A percentile compares a stretch with the other conserved stretches of the same genome.
Evolutionary conservation across 495 filamentous ascomycete species (phyloP).

Genomic region (Cryomyces minteri): DNA sequence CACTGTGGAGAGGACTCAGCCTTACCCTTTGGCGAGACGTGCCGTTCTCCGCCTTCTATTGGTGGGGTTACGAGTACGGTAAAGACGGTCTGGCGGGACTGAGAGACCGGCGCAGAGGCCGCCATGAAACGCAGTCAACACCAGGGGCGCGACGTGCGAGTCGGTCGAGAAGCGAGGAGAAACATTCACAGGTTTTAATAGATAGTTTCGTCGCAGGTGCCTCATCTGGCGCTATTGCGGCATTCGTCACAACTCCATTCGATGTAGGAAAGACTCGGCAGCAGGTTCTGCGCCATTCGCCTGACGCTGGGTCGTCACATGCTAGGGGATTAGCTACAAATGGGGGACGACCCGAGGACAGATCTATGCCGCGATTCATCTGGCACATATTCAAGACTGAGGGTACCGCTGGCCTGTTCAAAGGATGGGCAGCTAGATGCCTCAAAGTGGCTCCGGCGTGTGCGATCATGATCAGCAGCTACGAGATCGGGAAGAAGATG

Average conservation of each 20-base stretch:
- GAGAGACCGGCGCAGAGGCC: slow-evolving; percentile 31
- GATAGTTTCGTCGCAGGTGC: slow-evolving; percentile 84
- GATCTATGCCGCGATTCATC: slow-evolving; percentile 58
- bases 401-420: slow-evolving; percentile 65
- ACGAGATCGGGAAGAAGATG: slow-evolving; percentile 86
- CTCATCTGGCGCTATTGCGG: slow-evolving; percentile 61
- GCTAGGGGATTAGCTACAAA: slow-evolving; percentile 4
- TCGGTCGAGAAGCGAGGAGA: slow-evolving; percentile 31
- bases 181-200: slow-evolving; percentile 52
- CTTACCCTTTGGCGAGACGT: slow-evolving; percentile 94
- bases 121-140: slow-evolving; percentile 5
- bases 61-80: slow-evolving; percentile 87
- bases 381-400: slow-evolving; percentile 77
- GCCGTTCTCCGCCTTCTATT: slow-evolving; percentile 91
- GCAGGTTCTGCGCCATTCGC: slow-evolving; percentile 50
- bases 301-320: slow-evolving; percentile 11
- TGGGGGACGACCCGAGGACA: slow-evolving; percentile 43
- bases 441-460: slow-evolving; percentile 92
- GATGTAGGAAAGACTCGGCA: slow-evolving; percentile 94
- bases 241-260: slow-evolving; percentile 85
- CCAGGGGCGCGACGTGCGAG: slow-evolving; percentile 19
- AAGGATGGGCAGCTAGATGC: slow-evolving; percentile 76
- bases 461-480: slow-evolving; percentile 99
- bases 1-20: slow-evolving; percentile 83
- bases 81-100: slow-evolving; percentile 44